Evolutionary conservation across 2,329 filamentous ascomycete genomes (phyloP), one percentile per base, ranked within the genome.

Genomic region (Penicillium sp.): DNA sequence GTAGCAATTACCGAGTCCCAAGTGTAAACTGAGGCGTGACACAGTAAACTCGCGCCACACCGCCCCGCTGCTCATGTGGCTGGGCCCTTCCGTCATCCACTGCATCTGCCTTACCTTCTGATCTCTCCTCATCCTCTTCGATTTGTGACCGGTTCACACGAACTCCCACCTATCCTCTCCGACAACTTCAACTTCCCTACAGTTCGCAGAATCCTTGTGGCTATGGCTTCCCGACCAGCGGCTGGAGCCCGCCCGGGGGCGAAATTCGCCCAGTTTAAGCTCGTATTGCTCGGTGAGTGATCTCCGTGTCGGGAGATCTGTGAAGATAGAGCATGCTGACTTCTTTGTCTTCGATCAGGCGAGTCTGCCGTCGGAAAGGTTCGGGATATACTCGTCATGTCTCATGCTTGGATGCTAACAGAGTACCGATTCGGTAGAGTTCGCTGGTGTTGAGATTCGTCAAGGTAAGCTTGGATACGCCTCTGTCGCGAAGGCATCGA

Each of bases 301-400:
- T 41, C 13, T 37, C 27, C 35, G 25, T 11, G 11, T 27, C 11
- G 25, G 6, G 6, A 4, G 9, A 12, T 34, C 12, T 14, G 10
- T 17, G 5, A 8, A 18, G 34, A 30, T n/a, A 27, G 6, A 16
- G 30, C 54, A 55, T 42, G 58, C 42, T 18, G 42, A 20, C 47
- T 15, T 23, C 32, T 49, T 30, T 41, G 48, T 13, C 25, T 27
- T 27, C 11, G 25, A 6, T 34, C 64, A 96, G 90, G 92, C 66
- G 92, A 98, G 75, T 98, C 92, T 55, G 92, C 92, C 42, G 92
- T 98, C 41, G 92, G 92, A 82, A 98, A 98, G 85, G 87, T 93
- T 59, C 47, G 54, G 42, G 42, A 35, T 44, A 38, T 36, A 39
- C 16, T 29, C 32, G 30, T 23, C 31, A 32, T 18, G 37, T 30